These are phyloP conservation scores for Flaveria ramosissima DNA, from an alignment of 129 eudicot species.

Conservation along the genomic window DNA sequence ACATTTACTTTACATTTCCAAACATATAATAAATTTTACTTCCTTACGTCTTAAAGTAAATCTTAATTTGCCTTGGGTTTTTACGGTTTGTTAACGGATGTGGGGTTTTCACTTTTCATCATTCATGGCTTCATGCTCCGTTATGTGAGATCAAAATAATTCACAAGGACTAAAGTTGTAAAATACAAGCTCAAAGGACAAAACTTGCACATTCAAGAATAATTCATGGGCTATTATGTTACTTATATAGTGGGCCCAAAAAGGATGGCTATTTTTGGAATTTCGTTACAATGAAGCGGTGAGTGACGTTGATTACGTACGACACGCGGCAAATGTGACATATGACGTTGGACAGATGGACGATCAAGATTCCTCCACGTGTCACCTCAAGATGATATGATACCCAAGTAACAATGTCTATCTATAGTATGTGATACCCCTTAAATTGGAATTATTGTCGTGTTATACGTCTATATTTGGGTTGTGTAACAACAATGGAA, in stretches of 20 bases:
- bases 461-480: not conserved
- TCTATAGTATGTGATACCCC: conserved; percentile 3
- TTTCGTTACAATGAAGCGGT: conserved; percentile 13
- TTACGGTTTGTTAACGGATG: too few species aligned
- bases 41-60: too few species aligned
- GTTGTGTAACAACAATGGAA: not conserved
- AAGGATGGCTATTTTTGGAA: conserved; percentile 12
- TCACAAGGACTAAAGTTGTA: conserved; percentile 4
- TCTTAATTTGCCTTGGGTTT: too few species aligned
- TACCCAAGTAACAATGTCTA: conserved; percentile 20
- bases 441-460: conserved; percentile 30
- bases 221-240: not conserved
- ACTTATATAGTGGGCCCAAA: not conserved
- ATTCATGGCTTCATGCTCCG: too few species aligned
- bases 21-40: too few species aligned
- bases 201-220: not conserved
- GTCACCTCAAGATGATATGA: conserved; percentile 14
- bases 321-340: conserved; percentile 36
- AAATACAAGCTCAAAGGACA: not conserved
- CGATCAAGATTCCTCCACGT: conserved; percentile 15
- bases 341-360: conserved; percentile 17
- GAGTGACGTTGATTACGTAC: conserved; percentile 31
- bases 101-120: too few species aligned
- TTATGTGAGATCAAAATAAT: not conserved
- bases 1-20: too few species aligned